Evolutionary conservation across 176 grass and related monocot species (phyloP), one percentile per base, ranked within the genome.

Genomic region (Rhynchospora pubera): DNA sequence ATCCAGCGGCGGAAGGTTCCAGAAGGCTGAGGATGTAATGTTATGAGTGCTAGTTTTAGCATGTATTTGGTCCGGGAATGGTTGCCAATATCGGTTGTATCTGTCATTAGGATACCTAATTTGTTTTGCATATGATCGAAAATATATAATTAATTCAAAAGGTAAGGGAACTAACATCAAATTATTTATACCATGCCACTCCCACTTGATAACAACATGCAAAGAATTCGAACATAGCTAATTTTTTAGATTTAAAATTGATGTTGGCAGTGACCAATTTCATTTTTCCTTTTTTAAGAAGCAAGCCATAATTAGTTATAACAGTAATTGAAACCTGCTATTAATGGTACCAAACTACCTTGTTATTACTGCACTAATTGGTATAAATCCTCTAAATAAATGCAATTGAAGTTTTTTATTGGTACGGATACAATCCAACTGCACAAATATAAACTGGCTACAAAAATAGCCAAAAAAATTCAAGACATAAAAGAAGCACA

Each of bases 31-130:
- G 46, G 90, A 76, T 22, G 89, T 87, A 70, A 99, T 79, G 65
- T 95, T 95, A 85, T 95, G 89, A 62, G 91, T 99, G 53, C 96
- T 99, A 77, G 89, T 91, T 73, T 88, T 64, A 39, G 84, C 91
- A 83, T 87, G 82, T 57, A 52, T 89, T 39, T 63, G 85, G 83
- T 93, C 91, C 39, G 79, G 78, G 53, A 88, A 93, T 84, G 92
- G 91, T 60, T 95, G 89, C 96, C 96, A 99, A 84, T 91, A 87
- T 75, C 96, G 87, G 77, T 95, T 77, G 53, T 89, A 99, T 75
- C 51, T 86, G 84, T 99, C 96, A 81, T 99, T 77, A 61, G 96
- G 96, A 78, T 93, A 99, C 87, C 96, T 99, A 87, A 48, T 65
- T 62, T 47, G 39, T 77, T 80, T 80, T 45, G 26, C 56, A 80